Conservation (phyloP, 345 rosid genomes). For the Hibiscus syriacus region DNA sequence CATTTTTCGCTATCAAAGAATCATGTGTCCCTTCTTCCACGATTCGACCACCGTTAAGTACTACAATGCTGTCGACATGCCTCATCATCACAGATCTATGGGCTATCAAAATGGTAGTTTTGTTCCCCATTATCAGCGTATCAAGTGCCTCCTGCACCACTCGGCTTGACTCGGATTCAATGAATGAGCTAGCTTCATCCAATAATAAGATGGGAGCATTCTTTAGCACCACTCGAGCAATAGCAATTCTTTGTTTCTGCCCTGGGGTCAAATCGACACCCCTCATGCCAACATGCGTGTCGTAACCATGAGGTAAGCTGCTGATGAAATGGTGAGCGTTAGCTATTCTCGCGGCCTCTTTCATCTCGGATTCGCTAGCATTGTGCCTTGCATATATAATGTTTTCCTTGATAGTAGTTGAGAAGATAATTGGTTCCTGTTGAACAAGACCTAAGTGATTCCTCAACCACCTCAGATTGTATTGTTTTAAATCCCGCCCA, state of each 20-base stretch:
- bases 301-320: constrained; percentile 93
- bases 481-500: constrained; percentile 81
- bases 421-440: constrained; percentile 93
- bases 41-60: constrained; percentile 86
- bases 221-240: constrained; percentile 90
- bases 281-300: constrained; percentile 98
- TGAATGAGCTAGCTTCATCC: constrained; percentile 97
- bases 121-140: constrained; percentile 91
- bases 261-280: constrained; percentile 98
- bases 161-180: constrained; percentile 95
- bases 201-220: constrained; percentile 90
- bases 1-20: constrained; percentile 71
- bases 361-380: constrained; percentile 95
- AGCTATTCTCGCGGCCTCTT: constrained; percentile 99
- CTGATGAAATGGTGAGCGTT: constrained; percentile 99
- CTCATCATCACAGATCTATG: constrained; percentile 99
- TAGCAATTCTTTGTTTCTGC: constrained; percentile 96
- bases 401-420: constrained; percentile 91
- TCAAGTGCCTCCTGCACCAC: constrained; percentile 96
- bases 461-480: constrained; percentile 91
- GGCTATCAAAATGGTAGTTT: constrained; percentile 88
- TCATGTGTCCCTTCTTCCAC: constrained; percentile 95
- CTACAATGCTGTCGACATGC: constrained; percentile 92
- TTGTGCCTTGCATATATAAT: constrained; percentile 96
- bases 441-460: constrained; percentile 91